Evolutionary conservation across 345 rosid species (phyloP), one percentile per base, ranked within the genome.

Genomic region (Acer campestre): DNA sequence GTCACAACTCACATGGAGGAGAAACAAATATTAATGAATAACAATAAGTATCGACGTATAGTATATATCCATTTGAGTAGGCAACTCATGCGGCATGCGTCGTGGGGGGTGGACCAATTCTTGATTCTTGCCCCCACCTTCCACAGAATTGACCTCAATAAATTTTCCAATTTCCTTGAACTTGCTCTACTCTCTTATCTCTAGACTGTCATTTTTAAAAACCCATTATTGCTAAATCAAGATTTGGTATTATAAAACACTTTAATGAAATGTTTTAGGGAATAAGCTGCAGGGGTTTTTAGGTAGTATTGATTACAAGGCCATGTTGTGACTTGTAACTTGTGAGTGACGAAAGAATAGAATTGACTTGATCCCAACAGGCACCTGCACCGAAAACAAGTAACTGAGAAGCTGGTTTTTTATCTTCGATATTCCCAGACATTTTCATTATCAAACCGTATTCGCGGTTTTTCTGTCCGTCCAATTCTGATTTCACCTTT

Each of bases 141-240:
- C 10, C 20, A 53, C 17, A 1, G 16, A 3, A 14, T 53, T 16
- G n/a, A 40, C 27, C 69, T 25, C 40, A 66, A 1, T 25, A 25
- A 67, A 10, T 12, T 67, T 18, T 18, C 80, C 40, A 65, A 65
- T 78, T 78, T 78, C 29, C 46, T 71, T 56, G 67, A 55, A 40
- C 27, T 18, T 53, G 40, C 48, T 38, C 49, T 53, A 56, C 12
- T 10, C 53, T 48, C 16, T 48, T 0, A 8, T 42, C 46, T 42
- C 8, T 2, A 5, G 31, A 40, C 6, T 48, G 14, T 48, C 16
- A 49, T 49, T 49, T 49, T 12, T 42, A 5, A 35, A 6, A 35
- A 35, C 6, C 38, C 38, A 35, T 35, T 35, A 4, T 35, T 0
- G 38, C 38, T 4, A 31, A 31, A 3, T 0, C 35, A n/a, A n/a